Evolutionary conservation across 1,284 basidiomycete genomes (phyloP).

Genomic region (Puccinia brachypodii): DNA sequence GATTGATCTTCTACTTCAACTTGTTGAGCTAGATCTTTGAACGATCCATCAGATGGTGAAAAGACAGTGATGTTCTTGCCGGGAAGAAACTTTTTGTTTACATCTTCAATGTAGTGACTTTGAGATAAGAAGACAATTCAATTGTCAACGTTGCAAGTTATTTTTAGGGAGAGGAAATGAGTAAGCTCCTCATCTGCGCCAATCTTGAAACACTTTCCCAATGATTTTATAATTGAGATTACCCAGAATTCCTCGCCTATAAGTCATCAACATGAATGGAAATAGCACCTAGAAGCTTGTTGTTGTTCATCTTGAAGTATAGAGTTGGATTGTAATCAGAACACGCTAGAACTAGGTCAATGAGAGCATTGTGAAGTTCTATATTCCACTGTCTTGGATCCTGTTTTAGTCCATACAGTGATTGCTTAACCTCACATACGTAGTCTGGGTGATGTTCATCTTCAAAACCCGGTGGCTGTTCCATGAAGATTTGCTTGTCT

Average conservation of each 20-base stretch:
- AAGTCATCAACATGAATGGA: background rate
- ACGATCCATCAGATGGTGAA: background rate
- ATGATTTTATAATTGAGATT: background rate
- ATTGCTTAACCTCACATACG: too few relatives aligned
- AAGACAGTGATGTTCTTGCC: background rate
- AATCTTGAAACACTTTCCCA: background rate
- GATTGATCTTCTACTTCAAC: background rate
- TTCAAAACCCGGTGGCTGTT: too few relatives aligned
- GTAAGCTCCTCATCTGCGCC: background rate
- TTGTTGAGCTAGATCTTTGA: background rate
- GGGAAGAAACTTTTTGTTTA: background rate
- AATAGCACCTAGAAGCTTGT: background rate
- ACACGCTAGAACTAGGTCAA: background rate
- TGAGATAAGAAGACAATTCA: background rate
- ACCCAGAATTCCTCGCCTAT: background rate
- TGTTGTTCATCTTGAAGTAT: background rate
- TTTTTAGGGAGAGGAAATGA: conserved; percentile 3
- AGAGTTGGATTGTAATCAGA: conserved; percentile 35
- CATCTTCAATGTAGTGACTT: conserved; percentile 1
- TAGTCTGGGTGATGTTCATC: too few relatives aligned
- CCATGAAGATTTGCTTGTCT: too few relatives aligned
- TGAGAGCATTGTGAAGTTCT: conserved; percentile 9
- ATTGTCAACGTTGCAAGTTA: background rate
- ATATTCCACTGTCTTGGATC: conserved; percentile 19
- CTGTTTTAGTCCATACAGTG: conserved; percentile 47